Evolutionary conservation across 768 basidiomycete species (phyloP).

Genomic region (Psilocybe sp.): DNA sequence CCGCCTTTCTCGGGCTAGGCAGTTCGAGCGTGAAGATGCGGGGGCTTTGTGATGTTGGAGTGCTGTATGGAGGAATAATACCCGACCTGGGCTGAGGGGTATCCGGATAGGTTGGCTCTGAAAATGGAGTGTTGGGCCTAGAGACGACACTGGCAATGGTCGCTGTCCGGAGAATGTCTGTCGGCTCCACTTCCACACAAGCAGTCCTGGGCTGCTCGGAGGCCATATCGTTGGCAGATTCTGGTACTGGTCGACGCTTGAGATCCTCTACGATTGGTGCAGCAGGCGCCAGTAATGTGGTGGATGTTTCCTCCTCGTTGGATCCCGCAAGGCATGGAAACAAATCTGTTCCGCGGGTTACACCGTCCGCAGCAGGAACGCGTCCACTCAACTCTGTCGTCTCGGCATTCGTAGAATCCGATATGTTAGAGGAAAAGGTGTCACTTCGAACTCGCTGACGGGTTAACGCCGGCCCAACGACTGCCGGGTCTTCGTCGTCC

Average conservation of each 20-base stretch:
- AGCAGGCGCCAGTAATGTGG: slow-evolving; percentile 5
- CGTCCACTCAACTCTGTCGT: neutral
- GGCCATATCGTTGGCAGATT: too few relatives aligned
- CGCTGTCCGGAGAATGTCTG: neutral
- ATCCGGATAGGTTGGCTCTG: slow-evolving; percentile 1
- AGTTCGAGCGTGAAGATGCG: slow-evolving; percentile 6
- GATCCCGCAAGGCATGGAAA: neutral
- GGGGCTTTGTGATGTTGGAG: slow-evolving; percentile 8
- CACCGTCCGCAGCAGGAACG: too few relatives aligned
- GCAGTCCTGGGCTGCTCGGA: neutral
- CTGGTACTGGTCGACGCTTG: neutral
- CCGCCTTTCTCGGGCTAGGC: slow-evolving; percentile 7
- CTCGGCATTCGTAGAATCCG: neutral
- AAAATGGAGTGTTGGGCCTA: too few relatives aligned
- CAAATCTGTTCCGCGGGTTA: neutral
- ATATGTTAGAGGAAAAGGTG: slow-evolving; percentile 2
- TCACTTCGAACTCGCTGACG: neutral
- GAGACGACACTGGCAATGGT: too few relatives aligned
- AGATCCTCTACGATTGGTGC: slow-evolving; percentile 7
- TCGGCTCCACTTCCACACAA: neutral
- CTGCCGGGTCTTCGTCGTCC: neutral
- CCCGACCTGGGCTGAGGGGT: slow-evolving; percentile 9
- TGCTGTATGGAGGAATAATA: slow-evolving; percentile 9
- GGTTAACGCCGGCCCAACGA: neutral
- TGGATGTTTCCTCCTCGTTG: neutral